Evolutionary conservation across 345 rosid genomes (phyloP).

Genomic region (Gossypium ekmanianum): DNA sequence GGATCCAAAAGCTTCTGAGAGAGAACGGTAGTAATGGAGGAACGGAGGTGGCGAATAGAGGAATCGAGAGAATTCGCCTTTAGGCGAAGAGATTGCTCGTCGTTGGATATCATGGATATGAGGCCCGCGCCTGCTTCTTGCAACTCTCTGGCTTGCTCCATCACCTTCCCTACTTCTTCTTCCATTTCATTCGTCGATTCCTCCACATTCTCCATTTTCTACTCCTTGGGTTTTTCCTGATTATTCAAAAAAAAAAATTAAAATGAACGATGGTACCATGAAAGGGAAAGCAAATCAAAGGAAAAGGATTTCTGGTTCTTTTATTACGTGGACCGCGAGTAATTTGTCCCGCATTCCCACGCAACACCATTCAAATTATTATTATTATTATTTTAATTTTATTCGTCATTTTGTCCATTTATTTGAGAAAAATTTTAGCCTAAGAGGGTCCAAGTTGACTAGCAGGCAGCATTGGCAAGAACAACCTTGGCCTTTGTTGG

Average conservation of each 20-base stretch:
- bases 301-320: background rate
- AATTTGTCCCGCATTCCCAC: no score
- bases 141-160: conserved; percentile 74
- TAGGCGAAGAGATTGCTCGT: conserved; percentile 66
- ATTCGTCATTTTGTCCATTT: no score
- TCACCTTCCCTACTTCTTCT: conserved; percentile 59
- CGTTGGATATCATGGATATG: conserved; percentile 47
- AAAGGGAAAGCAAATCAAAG: background rate
- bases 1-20: conserved; percentile 41
- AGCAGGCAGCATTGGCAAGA: no score
- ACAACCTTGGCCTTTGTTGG: no score
- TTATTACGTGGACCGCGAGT: background rate
- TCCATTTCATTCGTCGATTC: conserved; percentile 39
- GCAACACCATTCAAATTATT: no score
- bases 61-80: conserved; percentile 67
- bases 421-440: no score
- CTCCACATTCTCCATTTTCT: conserved; percentile 19
- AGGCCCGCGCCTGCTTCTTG: conserved; percentile 65
- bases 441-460: no score
- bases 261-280: background rate
- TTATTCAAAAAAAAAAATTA: background rate
- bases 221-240: background rate
- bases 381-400: no score
- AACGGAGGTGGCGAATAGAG: conserved; percentile 60
- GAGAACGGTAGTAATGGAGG: conserved; percentile 41